Evolutionary conservation across 2,329 filamentous ascomycete genomes (phyloP), one percentile per base, ranked within the genome.

Genomic region (Waltergamsia citrina): DNA sequence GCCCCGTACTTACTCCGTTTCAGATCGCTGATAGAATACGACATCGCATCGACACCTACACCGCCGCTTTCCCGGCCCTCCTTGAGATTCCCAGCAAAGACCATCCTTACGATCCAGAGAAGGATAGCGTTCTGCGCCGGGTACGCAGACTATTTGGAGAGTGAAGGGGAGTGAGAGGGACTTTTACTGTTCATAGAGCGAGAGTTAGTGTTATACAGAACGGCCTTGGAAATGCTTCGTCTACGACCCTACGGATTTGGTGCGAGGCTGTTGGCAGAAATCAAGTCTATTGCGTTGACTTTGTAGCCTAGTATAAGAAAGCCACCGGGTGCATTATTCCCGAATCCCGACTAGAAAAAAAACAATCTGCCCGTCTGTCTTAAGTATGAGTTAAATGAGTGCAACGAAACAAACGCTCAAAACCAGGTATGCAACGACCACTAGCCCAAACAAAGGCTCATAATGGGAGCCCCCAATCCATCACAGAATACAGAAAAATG

Each of bases 1-100:
- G 5, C n/a, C 6, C 15, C n/a, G 6, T 23, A 18, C 29, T 26
- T 29, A 19, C 29, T 21, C 14, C 14, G 16, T 8, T 15, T n/a
- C 48, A 96, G 90, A 74, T 98, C 51, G 92, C 92, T 33, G 92
- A 98, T 56, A 78, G 78, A 56, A 98, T 98, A 73, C 78, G 92
- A 57, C 75, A 90, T 56, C 78, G 81, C 41, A 81, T 98, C 46
- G 92, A 98, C 59, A 78, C 77, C 24, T 95, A 94, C 62, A 90
- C 86, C 15, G 85, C 90, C 32, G 88, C 92, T 5, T 98, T 98
- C 62, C 92, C 92, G n/a, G 81, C 87, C 16, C 74, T 98, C 35
- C 77, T 98, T 38, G 92, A 98, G 61, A 96, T 98, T 40, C 92
- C 92, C 17, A 94, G 86, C 64, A 98, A 98, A 70, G 92, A 98